Base-by-base conservation (phyloP, 768 basidiomycete species). In the Leccinum subgranulosum region DNA sequence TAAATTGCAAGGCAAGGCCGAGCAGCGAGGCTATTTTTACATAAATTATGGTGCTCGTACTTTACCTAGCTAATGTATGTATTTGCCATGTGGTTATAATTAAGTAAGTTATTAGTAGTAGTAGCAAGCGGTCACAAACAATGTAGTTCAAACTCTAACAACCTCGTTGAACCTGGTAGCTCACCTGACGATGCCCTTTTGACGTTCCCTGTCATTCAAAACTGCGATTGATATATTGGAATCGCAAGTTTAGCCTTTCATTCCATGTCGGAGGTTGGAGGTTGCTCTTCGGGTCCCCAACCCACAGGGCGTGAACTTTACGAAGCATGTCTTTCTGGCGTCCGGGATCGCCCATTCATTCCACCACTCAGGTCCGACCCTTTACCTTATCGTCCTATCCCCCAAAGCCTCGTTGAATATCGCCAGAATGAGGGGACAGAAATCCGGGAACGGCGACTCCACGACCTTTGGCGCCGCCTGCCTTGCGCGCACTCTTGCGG, bases 391-490 rank as follows among this genome's bases (percentile, higher is more conserved):
- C 72, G 67, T 69, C 72, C 70, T 55, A 66, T 69, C 64, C 85
- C 70, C 63, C 78, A 72, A 60, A 81, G 79, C 49, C 79, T 94
- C 48, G 70, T 75, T 36, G 87, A 86, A 59, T 92, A 88, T 66
- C 82, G 80, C 54, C 74, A 76, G 54, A 74, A 72, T 36, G 92
- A 94, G 73, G 87, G 88, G 34, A 73, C 75, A 60, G 83, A 81
- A 59, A 75, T 76, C 60, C 77, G 90, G 36, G 85, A 87, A 68
- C 76, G 75, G 50, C 80, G 84, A 50, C 70, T 92, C 52, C 77
- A 79, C 54, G 79, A 79, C 48, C 70, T 92, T 29, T 93, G 90
- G 87, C 74, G 76, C 53, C 79, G 78, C 51, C 77, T 92, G 34
- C 76, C 79, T 39, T 67, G 60, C 56, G 65, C 73, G 49, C 67